Evolutionary conservation across 768 basidiomycete species (phyloP).

Genomic region (Termitomyces sp.): DNA sequence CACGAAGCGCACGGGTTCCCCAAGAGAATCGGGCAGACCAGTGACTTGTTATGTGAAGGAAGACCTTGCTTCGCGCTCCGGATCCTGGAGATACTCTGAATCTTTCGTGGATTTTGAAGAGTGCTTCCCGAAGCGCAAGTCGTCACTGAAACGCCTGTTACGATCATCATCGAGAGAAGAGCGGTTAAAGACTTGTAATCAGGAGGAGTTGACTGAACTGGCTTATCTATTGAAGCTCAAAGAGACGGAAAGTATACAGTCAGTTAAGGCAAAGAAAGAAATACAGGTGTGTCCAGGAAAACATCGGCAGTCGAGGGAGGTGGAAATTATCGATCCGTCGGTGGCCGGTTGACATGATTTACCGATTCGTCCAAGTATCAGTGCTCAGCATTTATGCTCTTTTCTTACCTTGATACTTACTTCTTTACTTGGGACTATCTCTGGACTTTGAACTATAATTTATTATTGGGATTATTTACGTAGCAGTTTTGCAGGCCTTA

Average conservation of each 20-base stretch:
- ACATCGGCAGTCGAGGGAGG: conserved; percentile 5
- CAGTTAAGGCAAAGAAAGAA: conserved; percentile 9
- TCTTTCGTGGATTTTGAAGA: background rate
- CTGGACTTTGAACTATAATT: background rate
- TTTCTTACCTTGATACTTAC: background rate
- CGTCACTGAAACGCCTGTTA: conserved; percentile 6
- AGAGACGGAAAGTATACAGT: conserved; percentile 10
- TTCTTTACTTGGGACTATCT: background rate
- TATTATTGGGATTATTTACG: background rate
- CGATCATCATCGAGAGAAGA: conserved; percentile 4
- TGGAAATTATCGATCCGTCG: conserved; percentile 12
- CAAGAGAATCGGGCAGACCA: background rate
- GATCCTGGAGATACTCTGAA: background rate
- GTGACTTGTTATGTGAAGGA: background rate
- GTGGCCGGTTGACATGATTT: background rate
- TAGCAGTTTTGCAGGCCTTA: background rate
- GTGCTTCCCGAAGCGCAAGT: conserved; percentile 1
- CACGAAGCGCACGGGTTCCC: background rate
- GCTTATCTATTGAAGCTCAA: conserved; percentile 6
- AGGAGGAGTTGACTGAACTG: conserved; percentile 4
- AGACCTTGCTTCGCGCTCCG: background rate
- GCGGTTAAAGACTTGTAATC: background rate
- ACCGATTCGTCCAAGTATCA: background rate
- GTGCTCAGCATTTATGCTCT: background rate
- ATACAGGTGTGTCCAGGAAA: conserved; percentile 4